Conservation (phyloP, 208 protist genomes). For the Trichomonas vaginalis region DNA sequence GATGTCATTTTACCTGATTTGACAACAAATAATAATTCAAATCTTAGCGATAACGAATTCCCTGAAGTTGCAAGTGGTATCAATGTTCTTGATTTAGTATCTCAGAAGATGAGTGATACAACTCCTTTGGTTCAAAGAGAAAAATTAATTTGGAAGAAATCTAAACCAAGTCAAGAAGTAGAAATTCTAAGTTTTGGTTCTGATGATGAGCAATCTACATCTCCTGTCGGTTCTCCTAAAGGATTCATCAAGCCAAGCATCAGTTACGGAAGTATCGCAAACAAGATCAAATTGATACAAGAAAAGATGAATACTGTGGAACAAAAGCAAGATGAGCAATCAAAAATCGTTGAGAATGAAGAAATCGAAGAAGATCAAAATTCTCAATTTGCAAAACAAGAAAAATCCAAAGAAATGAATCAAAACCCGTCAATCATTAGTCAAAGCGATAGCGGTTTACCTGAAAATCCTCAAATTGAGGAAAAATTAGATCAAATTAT, state of each 20-base stretch:
- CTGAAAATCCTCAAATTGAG: not conserved
- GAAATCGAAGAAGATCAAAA: no score
- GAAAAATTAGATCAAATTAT: not conserved
- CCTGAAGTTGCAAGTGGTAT: not conserved
- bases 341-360: no score
- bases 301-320: not conserved
- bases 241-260: not conserved
- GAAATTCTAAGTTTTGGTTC: not conserved
- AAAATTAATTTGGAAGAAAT: not conserved
- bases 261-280: not conserved
- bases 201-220: not conserved
- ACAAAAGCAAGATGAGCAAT: not conserved
- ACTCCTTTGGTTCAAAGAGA: no score
- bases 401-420: no score
- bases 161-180: not conserved
- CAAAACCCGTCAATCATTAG: no score
- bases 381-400: no score
- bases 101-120: not conserved
- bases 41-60: not conserved
- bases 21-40: not conserved
- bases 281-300: not conserved
- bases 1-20: not conserved
- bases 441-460: no score
- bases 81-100: not conserved
- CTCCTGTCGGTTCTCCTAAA: not conserved